These are phyloP conservation scores for Selaginella tamariscina DNA, from an alignment of 75 land plant species.

Conservation along the genomic window DNA sequence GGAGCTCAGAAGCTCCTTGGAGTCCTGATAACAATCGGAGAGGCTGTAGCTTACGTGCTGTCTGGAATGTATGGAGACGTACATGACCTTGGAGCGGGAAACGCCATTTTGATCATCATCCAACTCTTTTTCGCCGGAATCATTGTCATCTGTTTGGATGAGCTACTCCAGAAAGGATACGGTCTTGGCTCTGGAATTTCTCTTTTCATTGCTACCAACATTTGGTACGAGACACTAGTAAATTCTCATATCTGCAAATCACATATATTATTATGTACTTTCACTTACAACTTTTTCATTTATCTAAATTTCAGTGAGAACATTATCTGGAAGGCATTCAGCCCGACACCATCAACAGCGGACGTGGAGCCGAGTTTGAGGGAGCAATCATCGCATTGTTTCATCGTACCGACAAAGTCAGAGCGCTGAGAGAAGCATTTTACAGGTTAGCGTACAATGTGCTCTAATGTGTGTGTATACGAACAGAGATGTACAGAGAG, in stretches of 20 bases:
- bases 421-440: constrained; percentile 9
- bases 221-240: constrained; percentile 1
- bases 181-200: constrained; percentile 16
- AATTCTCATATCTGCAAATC: too few species aligned
- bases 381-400: constrained; percentile 6
- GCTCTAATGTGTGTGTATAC: too few species aligned
- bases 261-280: neutral
- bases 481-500: too few species aligned
- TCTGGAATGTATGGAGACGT: constrained; percentile 11
- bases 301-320: neutral
- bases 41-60: constrained; percentile 5
- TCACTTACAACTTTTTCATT: neutral
- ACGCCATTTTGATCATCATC: constrained; percentile 8
- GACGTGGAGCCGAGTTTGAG: constrained; percentile 5
- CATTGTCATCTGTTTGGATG: constrained; percentile 7
- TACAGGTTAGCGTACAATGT: too few species aligned
- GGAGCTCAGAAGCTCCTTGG: constrained; percentile 10
- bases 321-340: constrained; percentile 12
- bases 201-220: constrained; percentile 8
- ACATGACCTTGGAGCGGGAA: constrained; percentile 4
- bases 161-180: constrained; percentile 18
- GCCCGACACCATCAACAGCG: constrained; percentile 8
- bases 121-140: constrained; percentile 6
- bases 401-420: constrained; percentile 6
- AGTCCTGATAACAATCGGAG: constrained; percentile 7